A percentile compares a stretch with the other conserved stretches of the same genome.
These are phyloP conservation scores for Huntiella savannae DNA, from an alignment of 2,329 filamentous ascomycete species.

Conservation along the genomic window DNA sequence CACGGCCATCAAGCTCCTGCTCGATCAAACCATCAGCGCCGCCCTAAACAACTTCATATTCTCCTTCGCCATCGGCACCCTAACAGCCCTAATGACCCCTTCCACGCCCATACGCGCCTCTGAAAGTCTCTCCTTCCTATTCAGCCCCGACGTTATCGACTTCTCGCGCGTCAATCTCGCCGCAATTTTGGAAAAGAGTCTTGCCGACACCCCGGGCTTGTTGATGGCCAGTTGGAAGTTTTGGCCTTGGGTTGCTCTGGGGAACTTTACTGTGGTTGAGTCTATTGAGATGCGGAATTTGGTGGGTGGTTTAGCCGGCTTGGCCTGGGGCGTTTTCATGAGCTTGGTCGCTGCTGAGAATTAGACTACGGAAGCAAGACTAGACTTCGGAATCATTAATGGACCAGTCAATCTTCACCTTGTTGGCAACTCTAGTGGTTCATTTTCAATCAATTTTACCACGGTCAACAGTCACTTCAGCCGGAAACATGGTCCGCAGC, in stretches of 20 bases:
- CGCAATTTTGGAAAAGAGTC: conserved; percentile 24
- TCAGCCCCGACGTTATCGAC: conserved; percentile 23
- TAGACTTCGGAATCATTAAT: too few species aligned
- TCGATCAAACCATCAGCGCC: conserved; percentile 52
- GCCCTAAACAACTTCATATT: conserved; percentile 46
- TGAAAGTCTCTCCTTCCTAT: conserved; percentile 19
- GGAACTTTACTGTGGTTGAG: conserved; percentile 50
- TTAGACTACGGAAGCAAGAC: not conserved
- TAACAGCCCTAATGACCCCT: conserved; percentile 29
- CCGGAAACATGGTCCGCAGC: too few species aligned
- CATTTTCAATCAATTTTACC: not conserved
- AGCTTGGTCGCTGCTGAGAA: conserved; percentile 31
- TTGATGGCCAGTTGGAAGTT: conserved; percentile 48
- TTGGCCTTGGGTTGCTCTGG: conserved; percentile 50
- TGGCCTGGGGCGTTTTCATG: conserved; percentile 59
- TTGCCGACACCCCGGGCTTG: conserved; percentile 42
- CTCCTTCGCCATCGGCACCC: conserved; percentile 36
- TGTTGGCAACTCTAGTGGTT: not conserved
- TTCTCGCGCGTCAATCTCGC: conserved; percentile 27
- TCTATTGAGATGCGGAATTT: conserved; percentile 53
- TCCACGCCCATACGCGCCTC: conserved; percentile 15
- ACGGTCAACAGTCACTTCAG: too few species aligned
- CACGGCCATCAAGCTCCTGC: conserved; percentile 44
- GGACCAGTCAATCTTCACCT: not conserved
- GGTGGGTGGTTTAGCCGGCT: conserved; percentile 50